Evolutionary conservation across 2,329 filamentous ascomycete genomes (phyloP).

Genomic region (Diplocarpon mali): DNA sequence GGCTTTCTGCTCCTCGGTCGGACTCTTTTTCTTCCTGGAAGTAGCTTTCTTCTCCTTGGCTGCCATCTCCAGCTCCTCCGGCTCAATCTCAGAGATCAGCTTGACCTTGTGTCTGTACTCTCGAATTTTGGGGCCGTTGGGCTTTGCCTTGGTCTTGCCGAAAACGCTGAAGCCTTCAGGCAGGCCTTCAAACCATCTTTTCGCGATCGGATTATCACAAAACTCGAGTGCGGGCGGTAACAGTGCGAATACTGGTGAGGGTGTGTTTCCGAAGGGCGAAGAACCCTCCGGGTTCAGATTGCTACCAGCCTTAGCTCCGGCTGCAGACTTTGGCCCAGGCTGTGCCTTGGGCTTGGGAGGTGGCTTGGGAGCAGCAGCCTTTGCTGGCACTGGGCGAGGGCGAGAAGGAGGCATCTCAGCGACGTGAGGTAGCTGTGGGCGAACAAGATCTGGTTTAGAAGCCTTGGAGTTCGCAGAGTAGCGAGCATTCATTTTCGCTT

Average conservation of each 20-base stretch:
- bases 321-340: neutral
- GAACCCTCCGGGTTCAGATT: neutral
- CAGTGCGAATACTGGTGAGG: no score
- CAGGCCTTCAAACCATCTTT: neutral
- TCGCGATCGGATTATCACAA: neutral
- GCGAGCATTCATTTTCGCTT: neutral
- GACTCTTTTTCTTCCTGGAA: neutral
- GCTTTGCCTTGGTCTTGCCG: neutral
- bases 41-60: neutral
- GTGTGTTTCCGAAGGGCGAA: neutral
- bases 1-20: constrained; percentile 4
- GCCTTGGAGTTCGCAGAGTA: neutral
- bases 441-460: neutral
- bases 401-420: neutral
- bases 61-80: neutral
- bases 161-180: neutral
- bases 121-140: neutral
- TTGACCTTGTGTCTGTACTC: constrained; percentile 1
- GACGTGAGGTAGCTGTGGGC: neutral
- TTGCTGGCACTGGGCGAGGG: neutral
- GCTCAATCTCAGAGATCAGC: constrained; percentile 3
- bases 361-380: neutral
- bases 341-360: neutral
- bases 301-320: neutral
- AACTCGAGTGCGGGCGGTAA: neutral